Percentiles rank a stretch among this genome's conserved stretches.
Conservation (phyloP, 2,329 filamentous ascomycete genomes). For the Amylocarpus encephaloides region DNA sequence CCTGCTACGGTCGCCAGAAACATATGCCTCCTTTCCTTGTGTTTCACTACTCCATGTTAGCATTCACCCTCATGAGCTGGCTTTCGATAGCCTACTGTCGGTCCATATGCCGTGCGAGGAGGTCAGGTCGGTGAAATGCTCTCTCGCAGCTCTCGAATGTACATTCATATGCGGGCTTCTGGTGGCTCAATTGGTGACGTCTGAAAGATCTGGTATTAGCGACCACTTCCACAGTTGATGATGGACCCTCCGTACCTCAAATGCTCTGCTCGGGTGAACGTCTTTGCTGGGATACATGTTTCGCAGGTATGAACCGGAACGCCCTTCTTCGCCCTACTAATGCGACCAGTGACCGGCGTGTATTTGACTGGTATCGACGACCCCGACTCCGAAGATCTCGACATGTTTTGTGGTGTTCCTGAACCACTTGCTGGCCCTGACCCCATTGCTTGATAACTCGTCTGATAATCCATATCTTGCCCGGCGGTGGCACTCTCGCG, state of each 20-base stretch:
- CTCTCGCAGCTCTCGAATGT: slow-evolving; percentile 48
- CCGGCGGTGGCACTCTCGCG: slow-evolving; percentile 22
- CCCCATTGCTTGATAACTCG: slow-evolving; percentile 18
- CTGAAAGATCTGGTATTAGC: slow-evolving; percentile 34
- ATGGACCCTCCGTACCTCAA: slow-evolving; percentile 40
- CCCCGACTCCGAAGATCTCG: slow-evolving; percentile 22
- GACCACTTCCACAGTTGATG: not conserved
- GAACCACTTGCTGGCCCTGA: slow-evolving; percentile 22
- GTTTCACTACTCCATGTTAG: slow-evolving; percentile 36
- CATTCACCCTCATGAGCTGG: not conserved
- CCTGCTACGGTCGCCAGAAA: slow-evolving; percentile 22
- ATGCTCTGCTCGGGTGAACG: slow-evolving; percentile 57
- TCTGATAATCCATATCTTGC: slow-evolving; percentile 25
- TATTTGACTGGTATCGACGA: slow-evolving; percentile 30
- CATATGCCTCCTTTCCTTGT: slow-evolving; percentile 37
- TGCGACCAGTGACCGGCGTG: slow-evolving; percentile 31
- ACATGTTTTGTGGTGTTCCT: slow-evolving; percentile 22
- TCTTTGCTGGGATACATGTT: slow-evolving; percentile 35
- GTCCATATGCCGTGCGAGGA: slow-evolving; percentile 51
- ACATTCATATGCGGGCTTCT: slow-evolving; percentile 47
- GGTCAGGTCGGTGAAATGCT: slow-evolving; percentile 52
- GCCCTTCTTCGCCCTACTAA: slow-evolving; percentile 33
- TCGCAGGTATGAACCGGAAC: slow-evolving; percentile 32
- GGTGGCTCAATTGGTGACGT: slow-evolving; percentile 55
- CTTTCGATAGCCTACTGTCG: slow-evolving; percentile 40